phyloP scores from a whole-genome alignment of 164 flowering plant genomes.

The Liquidambar formosana region DNA sequence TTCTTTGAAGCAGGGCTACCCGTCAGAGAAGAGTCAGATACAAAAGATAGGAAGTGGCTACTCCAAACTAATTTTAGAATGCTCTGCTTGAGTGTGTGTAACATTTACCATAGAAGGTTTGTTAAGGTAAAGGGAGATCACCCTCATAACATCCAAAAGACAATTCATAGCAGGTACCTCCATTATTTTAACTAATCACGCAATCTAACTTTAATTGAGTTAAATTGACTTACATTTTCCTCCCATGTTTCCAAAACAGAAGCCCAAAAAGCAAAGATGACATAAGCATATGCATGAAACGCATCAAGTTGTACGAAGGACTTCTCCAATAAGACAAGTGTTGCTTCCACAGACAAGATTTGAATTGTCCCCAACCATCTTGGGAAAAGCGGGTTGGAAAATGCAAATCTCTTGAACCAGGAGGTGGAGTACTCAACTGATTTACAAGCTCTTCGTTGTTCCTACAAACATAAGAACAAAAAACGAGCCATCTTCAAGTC shows the following conservation, averaged over 20 bases:
- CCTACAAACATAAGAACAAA: slow-evolving; percentile 20
- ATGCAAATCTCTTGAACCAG: slow-evolving; percentile 35
- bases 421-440: slow-evolving; percentile 30
- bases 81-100: too few species aligned
- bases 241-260: slow-evolving; percentile 49
- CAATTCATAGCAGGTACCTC: too few species aligned
- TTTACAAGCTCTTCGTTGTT: slow-evolving; percentile 30
- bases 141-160: too few species aligned
- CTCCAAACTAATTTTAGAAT: too few species aligned
- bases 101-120: too few species aligned
- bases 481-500: neutral
- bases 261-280: slow-evolving; percentile 41
- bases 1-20: too few species aligned
- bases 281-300: slow-evolving; percentile 22
- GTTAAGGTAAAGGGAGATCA: too few species aligned
- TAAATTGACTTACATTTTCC: slow-evolving; percentile 38
- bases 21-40: too few species aligned
- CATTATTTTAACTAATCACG: too few species aligned
- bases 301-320: slow-evolving; percentile 52
- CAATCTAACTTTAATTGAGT: neutral
- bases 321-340: slow-evolving; percentile 46
- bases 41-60: too few species aligned
- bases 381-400: slow-evolving; percentile 40
- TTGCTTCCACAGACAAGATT: slow-evolving; percentile 50
- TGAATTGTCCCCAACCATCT: slow-evolving; percentile 39